Percentiles rank a stretch among this genome's conserved stretches.
Evolutionary conservation across 441 rosid genomes (phyloP).

Genomic region (California macrophylla): DNA sequence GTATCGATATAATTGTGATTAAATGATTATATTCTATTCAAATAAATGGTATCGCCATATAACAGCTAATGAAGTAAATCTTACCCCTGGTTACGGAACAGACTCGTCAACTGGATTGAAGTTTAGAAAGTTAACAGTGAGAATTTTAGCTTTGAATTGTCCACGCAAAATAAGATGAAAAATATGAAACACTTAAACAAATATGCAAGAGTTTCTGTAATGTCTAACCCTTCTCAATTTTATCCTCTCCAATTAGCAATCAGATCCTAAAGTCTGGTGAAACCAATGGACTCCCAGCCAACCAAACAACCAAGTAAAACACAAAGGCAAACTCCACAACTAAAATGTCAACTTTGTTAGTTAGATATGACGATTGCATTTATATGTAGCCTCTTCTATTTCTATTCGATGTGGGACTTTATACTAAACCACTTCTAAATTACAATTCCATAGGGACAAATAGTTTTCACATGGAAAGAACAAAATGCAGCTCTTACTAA

Average conservation of each 20-base stretch:
- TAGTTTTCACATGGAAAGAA: background rate
- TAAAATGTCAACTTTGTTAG: no score
- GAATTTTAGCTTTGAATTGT: background rate
- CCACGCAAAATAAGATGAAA: background rate
- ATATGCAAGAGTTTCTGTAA: background rate
- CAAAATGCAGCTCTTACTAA: background rate
- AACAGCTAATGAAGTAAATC: background rate
- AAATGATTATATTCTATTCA: background rate
- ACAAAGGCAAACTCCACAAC: background rate
- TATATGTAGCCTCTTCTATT: no score
- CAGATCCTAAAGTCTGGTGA: background rate
- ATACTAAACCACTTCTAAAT: background rate
- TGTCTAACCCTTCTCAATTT: background rate
- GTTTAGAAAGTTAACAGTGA: background rate
- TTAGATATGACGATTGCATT: no score
- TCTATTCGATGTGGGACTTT: no score
- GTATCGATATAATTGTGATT: background rate
- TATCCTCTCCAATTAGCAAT: background rate
- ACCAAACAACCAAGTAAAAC: background rate
- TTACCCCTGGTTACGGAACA: background rate
- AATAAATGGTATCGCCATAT: background rate
- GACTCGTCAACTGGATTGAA: background rate
- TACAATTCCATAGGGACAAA: background rate
- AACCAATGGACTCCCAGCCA: conserved; percentile 3
- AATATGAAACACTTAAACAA: background rate